These are phyloP conservation scores for Metrosideros polymorpha DNA, from an alignment of 441 rosid species.

Conservation along the genomic window DNA sequence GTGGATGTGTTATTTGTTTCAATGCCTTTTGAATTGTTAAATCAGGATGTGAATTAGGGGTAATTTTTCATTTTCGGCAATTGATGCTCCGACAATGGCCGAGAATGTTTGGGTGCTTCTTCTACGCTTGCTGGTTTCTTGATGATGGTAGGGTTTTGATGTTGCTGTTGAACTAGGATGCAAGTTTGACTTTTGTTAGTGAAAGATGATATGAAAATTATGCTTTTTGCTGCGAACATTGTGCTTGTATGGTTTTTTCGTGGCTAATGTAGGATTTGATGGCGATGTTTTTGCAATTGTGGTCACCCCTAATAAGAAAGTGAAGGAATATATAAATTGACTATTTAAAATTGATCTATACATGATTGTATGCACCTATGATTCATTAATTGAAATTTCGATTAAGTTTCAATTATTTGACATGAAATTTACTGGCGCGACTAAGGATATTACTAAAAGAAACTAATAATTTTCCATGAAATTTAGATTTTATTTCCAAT, in stretches of 20 bases:
- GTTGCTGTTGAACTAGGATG: too few relatives aligned
- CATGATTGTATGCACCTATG: background rate
- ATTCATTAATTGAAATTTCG: background rate
- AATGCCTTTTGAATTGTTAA: background rate
- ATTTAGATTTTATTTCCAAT: background rate
- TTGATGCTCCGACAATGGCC: background rate
- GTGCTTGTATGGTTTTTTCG: too few relatives aligned
- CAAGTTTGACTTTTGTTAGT: too few relatives aligned
- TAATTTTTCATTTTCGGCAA: background rate
- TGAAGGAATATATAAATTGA: background rate
- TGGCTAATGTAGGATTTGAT: too few relatives aligned
- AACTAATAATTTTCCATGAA: background rate
- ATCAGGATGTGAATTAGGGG: background rate
- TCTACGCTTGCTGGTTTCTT: background rate
- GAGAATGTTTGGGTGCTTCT: background rate
- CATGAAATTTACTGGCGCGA: accelerated
- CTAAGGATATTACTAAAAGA: background rate
- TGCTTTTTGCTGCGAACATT: too few relatives aligned
- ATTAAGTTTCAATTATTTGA: background rate
- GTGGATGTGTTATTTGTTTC: background rate
- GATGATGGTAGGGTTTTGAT: too few relatives aligned
- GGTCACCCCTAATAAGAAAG: accelerated
- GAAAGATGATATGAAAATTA: too few relatives aligned
- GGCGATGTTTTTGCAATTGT: too few relatives aligned
- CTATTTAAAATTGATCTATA: background rate